Conservation (phyloP, 371 early-diverging fungal species). For the Mortierella sp. region DNA sequence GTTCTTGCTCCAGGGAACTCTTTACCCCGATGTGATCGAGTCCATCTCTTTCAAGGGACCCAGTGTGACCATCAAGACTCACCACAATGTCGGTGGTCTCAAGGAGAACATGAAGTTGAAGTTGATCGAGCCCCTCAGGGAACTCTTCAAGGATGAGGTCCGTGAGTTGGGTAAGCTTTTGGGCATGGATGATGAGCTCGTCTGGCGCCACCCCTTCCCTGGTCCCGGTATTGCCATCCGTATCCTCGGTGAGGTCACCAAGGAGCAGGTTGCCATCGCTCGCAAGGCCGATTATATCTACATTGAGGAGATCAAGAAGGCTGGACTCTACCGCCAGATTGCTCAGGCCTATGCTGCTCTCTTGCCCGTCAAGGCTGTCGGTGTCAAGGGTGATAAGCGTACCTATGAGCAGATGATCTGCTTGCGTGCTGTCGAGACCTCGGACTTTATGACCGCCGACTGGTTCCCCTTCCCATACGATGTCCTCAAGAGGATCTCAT, state of each 20-base stretch:
- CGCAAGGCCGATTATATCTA: constrained; percentile 95
- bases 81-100: constrained; percentile 98
- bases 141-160: constrained; percentile 99
- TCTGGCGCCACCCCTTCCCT: constrained; percentile 99
- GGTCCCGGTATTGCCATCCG: constrained; percentile 99
- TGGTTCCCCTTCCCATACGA: constrained; percentile 89
- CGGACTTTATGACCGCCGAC: constrained; percentile 98
- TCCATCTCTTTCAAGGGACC: constrained; percentile 99
- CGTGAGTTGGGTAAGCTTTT: constrained; percentile 91
- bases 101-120: constrained; percentile 96
- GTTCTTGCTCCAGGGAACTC: constrained; percentile 96
- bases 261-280: constrained; percentile 91
- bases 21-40: constrained; percentile 99
- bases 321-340: constrained; percentile 94
- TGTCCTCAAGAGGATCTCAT: constrained; percentile 90
- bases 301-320: constrained; percentile 98
- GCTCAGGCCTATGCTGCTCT: constrained; percentile 98
- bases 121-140: constrained; percentile 97
- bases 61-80: constrained; percentile 97
- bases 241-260: constrained; percentile 94
- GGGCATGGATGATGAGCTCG: constrained; percentile 91
- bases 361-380: constrained; percentile 94
- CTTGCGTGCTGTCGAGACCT: constrained; percentile 95
- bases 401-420: constrained; percentile 99
- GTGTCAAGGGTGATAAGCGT: constrained; percentile 98